Evolutionary conservation across 495 filamentous ascomycete genomes (phyloP), one percentile per base, ranked within the genome.

Genomic region (Trichoderma asperelloides): DNA sequence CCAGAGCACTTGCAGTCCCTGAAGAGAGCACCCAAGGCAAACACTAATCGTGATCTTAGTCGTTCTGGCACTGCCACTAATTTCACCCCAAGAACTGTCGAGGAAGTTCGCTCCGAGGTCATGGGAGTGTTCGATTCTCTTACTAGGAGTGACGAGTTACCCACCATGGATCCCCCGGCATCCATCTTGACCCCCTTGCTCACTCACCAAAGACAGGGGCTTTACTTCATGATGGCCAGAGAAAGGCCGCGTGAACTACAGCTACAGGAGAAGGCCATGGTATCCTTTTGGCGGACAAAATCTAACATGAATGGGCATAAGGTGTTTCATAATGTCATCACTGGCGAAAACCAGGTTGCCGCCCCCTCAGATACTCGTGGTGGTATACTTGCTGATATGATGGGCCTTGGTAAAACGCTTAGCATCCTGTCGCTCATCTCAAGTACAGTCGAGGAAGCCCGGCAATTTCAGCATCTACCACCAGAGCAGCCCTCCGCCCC

Each of bases 361-460:
- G 84, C 85, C 69, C 94, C 95, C 0, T 79, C 85, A 0, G 86
- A 92, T 67, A 83, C 86, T 0, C 79, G 88, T 0, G 95, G 95
- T 11, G 95, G 95, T n/a, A 89, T 98, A 39, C 79, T 98, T 25
- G 95, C 95, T 8, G 95, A 98, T 73, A 92, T 96, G 89, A 98
- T 98, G 95, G 95, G 95, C 45, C 78, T 98, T 18, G 95, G 95
- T 7, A 98, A 98, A 74, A 97, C 95, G 0, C 77, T 98, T 62
- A 96, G 90, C 72, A 89, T 96, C 37, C 80, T 98, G 7, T 89
- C 92, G 3, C 81, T 98, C 27, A 75, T 94, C 18, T 78, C 87
- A 2, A 81, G 80, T 21, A 88, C 91, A 0, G 76, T 89, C 3
- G 71, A 77, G 0, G 81, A 88, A 30, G 85, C 92, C 2, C 68